Evolutionary conservation across 2,329 filamentous ascomycete genomes (phyloP).

Genomic region (Talaromyces albobiverticillius): DNA sequence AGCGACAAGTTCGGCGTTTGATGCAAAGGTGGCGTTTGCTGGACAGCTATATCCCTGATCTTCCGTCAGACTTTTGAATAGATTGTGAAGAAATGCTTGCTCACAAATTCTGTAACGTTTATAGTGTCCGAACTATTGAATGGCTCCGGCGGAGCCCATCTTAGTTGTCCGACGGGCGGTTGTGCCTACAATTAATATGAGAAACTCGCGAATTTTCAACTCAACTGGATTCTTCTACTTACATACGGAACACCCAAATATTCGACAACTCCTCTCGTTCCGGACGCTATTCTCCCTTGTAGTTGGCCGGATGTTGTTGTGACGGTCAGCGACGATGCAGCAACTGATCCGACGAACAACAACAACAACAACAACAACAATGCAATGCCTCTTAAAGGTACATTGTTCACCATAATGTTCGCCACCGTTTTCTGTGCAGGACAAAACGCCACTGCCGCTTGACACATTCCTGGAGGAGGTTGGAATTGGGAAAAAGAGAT

Average conservation of each 20-base stretch:
- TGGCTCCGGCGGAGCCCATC: constrained; percentile 5
- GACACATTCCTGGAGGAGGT: too few relatives aligned
- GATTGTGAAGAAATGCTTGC: background rate
- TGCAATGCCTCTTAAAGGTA: background rate
- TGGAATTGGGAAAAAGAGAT: too few relatives aligned
- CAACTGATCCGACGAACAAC: background rate
- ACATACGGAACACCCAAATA: constrained; percentile 11
- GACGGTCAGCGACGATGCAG: background rate
- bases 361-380: background rate
- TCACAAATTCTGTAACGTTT: constrained; percentile 4
- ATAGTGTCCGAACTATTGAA: background rate
- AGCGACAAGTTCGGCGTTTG: background rate
- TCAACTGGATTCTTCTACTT: background rate
- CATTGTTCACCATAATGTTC: too few relatives aligned
- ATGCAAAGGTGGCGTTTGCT: constrained; percentile 1
- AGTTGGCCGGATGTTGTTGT: constrained; percentile 3
- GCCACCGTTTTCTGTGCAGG: too few relatives aligned
- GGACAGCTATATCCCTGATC: constrained; percentile 10
- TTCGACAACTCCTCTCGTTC: background rate
- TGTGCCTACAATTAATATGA: background rate
- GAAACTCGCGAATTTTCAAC: background rate
- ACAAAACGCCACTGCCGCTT: too few relatives aligned
- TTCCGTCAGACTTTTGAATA: background rate
- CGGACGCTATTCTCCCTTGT: background rate
- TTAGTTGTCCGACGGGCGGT: constrained; percentile 6